Base-by-base conservation (phyloP, 345 rosid genomes). In the Raphanus sativus region DNA sequence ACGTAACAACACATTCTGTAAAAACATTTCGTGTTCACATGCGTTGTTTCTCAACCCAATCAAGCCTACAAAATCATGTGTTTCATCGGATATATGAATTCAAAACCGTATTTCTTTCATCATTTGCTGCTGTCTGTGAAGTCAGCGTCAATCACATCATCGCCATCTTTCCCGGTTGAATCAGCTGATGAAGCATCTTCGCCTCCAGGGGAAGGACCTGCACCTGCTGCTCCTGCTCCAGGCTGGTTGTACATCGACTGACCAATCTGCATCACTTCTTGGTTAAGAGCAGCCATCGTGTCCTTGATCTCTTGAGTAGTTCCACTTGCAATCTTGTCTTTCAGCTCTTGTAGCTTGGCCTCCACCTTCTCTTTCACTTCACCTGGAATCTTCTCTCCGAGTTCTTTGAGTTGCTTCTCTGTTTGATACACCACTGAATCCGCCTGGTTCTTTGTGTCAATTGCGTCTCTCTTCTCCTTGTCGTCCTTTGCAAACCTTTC, bases 361-460 rank as follows among this genome's bases (percentile, higher is more conserved):
- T 94, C 97, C 0, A 92, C 98, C 82, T 90, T 92, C 80, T 90
- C 98, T 71, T 92, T 94, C 21, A 94, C 97, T 3, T 88, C 85
- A 9, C 82, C 91, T 13, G 98, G 98, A 16, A 92, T 89, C 81
- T 92, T 92, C 70, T 92, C 97, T 40, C 98, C 97, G 0, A 90
- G 86, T 79, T 94, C 98, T 83, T 90, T 92, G 52, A 92, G 85
- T 81, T 94, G 98, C 83, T 94, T 94, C 87, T 94, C 98, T 6
- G 98, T 94, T 70, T 92, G 97, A 85, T 94, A 94, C 21, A 92
- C 91, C 0, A 90, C 87, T 0, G 98, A 94, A 71, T 92, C 98
- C 0, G 98, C 97, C 63, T 94, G 98, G 84, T 94, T 92, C 89
- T 94, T 94, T 24, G 98, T 94, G 88, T 94, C 98, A 11, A 94